Percentiles rank a stretch among this genome's conserved stretches.
phyloP scores from a whole-genome alignment of 1,284 basidiomycete genomes.

The Volvariella volvacea region DNA sequence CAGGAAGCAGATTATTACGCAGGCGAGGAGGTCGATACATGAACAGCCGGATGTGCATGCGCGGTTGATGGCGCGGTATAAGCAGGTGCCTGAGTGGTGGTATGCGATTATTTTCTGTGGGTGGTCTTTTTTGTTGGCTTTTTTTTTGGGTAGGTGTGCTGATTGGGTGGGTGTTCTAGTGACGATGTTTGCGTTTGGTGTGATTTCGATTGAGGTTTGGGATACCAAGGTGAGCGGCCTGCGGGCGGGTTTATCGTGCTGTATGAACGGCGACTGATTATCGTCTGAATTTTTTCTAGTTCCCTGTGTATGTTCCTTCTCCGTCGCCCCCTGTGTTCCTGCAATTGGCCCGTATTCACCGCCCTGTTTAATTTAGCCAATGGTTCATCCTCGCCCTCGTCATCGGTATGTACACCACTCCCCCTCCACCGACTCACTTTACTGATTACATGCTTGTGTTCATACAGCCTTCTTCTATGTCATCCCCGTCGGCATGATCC shows the following conservation, averaged over 20 bases:
- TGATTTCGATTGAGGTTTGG: constrained; percentile 46
- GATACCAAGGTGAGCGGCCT: constrained; percentile 25
- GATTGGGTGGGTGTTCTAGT: constrained; percentile 18
- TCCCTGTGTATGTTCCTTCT: constrained; percentile 32
- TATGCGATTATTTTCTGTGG: constrained; percentile 44
- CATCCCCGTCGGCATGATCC: constrained; percentile 64
- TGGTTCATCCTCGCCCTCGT: constrained; percentile 42
- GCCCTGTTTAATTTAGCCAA: constrained; percentile 15
- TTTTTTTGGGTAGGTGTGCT: not conserved
- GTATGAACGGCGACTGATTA: too few relatives aligned
- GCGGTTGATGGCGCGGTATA: constrained; percentile 76
- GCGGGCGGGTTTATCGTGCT: too few relatives aligned
- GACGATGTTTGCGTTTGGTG: constrained; percentile 45
- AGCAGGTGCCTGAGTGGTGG: constrained; percentile 74
- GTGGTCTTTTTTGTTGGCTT: constrained; percentile 10
- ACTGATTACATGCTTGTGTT: not conserved
- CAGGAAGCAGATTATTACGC: constrained; percentile 70
- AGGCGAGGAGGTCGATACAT: constrained; percentile 53
- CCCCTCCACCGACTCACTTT: not conserved
- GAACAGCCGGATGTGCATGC: constrained; percentile 86
- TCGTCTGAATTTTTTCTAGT: constrained; percentile 9
- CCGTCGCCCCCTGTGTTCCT: too few relatives aligned
- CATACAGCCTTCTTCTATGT: constrained; percentile 44
- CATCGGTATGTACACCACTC: constrained; percentile 21
- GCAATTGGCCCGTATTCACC: not conserved